A percentile compares a stretch with the other conserved stretches of the same genome.
phyloP scores from a whole-genome alignment of 306 rosid genomes.

The Trifolium subterraneum region DNA sequence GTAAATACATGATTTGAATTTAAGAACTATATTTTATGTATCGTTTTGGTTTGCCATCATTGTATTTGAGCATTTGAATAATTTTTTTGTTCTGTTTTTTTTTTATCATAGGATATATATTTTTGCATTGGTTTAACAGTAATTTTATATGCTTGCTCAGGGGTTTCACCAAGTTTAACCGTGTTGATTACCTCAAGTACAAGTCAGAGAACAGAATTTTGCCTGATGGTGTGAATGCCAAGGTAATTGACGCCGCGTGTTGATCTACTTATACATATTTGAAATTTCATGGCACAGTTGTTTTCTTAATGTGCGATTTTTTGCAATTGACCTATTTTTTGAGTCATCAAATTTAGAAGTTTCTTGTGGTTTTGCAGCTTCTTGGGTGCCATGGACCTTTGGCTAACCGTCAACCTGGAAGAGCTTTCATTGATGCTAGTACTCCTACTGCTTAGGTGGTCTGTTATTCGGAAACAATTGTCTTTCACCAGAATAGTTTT shows the following conservation, averaged over 20 bases:
- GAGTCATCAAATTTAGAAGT: constrained; percentile 1
- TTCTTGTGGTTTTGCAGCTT: constrained; percentile 57
- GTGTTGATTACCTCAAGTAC: constrained; percentile 62
- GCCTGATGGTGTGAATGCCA: constrained; percentile 83
- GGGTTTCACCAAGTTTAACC: constrained; percentile 78
- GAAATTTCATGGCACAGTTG: background rate
- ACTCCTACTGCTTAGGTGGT: constrained; percentile 39
- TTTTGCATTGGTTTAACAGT: constrained; percentile 10
- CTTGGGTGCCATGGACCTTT: constrained; percentile 82
- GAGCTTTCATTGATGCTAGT: constrained; percentile 42
- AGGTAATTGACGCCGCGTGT: constrained; percentile 50
- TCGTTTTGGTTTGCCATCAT: background rate
- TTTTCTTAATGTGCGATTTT: background rate
- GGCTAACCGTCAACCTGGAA: constrained; percentile 64
- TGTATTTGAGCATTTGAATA: background rate
- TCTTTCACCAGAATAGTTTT: background rate
- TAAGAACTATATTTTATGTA: background rate
- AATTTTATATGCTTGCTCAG: constrained; percentile 45
- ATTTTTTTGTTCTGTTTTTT: constrained; percentile 1
- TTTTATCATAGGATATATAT: background rate
- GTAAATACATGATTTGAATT: background rate
- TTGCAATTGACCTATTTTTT: background rate
- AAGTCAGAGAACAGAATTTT: constrained; percentile 60
- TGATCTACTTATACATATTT: background rate
- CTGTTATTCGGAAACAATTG: constrained; percentile 2